Conservation (phyloP, 176 grass and related monocot genomes). For the Pontederia paniculata region DNA sequence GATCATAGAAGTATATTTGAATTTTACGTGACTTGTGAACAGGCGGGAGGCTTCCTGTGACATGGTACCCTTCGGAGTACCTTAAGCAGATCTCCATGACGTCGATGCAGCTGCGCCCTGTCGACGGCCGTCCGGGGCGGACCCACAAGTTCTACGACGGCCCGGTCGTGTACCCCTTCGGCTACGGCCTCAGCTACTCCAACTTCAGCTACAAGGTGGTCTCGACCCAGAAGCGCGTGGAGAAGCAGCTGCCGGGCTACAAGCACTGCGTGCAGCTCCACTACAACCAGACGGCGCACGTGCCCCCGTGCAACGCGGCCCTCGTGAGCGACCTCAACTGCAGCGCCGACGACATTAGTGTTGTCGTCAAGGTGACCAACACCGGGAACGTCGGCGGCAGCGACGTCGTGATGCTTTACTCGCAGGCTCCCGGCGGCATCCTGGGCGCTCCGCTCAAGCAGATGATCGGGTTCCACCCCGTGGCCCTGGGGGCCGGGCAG, state of each 20-base stretch:
- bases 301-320: conserved; percentile 3
- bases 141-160: conserved; percentile 96
- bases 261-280: conserved; percentile 28
- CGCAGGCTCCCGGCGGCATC: conserved; percentile 21
- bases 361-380: conserved; percentile 26
- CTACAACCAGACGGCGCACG: conserved; percentile 6
- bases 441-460: conserved; percentile 31
- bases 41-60: conserved; percentile 86
- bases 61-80: conserved; percentile 76
- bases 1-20: background rate
- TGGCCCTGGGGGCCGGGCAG: conserved; percentile 15
- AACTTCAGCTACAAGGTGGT: conserved; percentile 38
- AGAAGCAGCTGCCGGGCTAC: background rate
- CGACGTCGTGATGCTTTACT: conserved; percentile 31
- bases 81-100: conserved; percentile 53
- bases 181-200: conserved; percentile 89
- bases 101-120: conserved; percentile 68
- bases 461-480: conserved; percentile 32
- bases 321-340: conserved; percentile 8
- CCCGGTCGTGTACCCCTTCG: conserved; percentile 60
- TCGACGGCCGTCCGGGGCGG: conserved; percentile 57
- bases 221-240: background rate
- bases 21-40: background rate
- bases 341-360: conserved; percentile 10
- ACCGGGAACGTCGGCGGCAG: conserved; percentile 3